Base-by-base conservation (phyloP, 805 yeast genomes). In the Cyberlindnera samutprakarnensis region DNA sequence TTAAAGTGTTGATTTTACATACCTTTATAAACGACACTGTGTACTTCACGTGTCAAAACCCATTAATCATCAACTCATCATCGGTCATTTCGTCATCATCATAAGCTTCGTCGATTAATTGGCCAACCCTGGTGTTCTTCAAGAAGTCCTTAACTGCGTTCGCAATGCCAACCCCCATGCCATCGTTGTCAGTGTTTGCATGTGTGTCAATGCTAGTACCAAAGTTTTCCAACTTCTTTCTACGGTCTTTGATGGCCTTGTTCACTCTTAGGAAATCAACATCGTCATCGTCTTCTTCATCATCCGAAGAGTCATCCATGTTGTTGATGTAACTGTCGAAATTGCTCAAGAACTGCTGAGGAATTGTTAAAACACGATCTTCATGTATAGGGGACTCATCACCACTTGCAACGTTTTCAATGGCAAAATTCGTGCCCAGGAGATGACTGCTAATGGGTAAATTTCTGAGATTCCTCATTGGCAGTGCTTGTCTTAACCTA, bases 331-430 rank as follows among this genome's bases (percentile, higher is more conserved):
- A 49, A 13, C 41, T 44, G 25, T 49, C 54, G 33, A 49, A 41
- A 28, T 51, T 51, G n/a, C 33, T 43, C 36, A 49, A 27, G n/a
- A 49, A 30, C 27, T 51, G 56, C 33, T 46, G 51, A n/a, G 56
- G 52, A 10, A 51, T 33, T 3, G 53, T 49, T 14, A 51, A 30
- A 2, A 39, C 37, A 18, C 41, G 28, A 5, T 27, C 35, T 5
- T 30, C 38, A 12, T 14, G 15, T 11, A 10, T 27, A 19, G 15
- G 21, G 14, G 13, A 23, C 5, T 28, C 39, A 11, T 26, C 37
- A 16, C 28, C 21, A n/a, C 36, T 43, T 16, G 33, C 42, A 7
- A 33, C 32, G n/a, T 28, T 35, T 18, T 44, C 54, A 34, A 48
- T 45, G 25, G 42, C 39, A 24, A 44, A 51, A 21, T 51, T 49